Conservation (phyloP, 768 basidiomycete species). For the Xerocomellus dryophilus region DNA sequence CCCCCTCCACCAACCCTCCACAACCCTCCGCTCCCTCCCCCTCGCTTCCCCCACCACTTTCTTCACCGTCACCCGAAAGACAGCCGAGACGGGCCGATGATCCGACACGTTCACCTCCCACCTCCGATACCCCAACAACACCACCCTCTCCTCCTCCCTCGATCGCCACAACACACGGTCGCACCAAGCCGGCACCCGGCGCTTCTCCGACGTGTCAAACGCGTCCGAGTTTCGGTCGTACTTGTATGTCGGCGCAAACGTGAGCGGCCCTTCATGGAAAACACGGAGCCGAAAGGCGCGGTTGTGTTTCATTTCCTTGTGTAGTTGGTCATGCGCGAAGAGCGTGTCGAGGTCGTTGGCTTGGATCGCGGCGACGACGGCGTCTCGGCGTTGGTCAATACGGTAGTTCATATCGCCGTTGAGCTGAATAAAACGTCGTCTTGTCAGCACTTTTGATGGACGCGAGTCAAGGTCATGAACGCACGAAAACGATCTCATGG, state of each 20-base stretch:
- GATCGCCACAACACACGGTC: slow-evolving; percentile 86
- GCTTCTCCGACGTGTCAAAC: slow-evolving; percentile 89
- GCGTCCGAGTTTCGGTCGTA: slow-evolving; percentile 76
- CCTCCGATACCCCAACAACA: slow-evolving; percentile 67
- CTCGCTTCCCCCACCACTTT: slow-evolving; percentile 58
- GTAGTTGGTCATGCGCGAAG: slow-evolving; percentile 78
- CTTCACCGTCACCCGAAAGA: slow-evolving; percentile 73
- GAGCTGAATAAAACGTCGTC: slow-evolving; percentile 42
- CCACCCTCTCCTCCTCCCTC: slow-evolving; percentile 53
- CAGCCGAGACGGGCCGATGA: slow-evolving; percentile 85
- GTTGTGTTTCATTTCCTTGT: slow-evolving; percentile 85
- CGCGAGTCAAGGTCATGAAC: slow-evolving; percentile 2
- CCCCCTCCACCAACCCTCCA: slow-evolving; percentile 53
- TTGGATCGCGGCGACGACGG: slow-evolving; percentile 69
- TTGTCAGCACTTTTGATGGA: background rate
- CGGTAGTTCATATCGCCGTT: slow-evolving; percentile 98
- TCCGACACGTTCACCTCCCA: slow-evolving; percentile 89
- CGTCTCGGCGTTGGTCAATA: slow-evolving; percentile 88
- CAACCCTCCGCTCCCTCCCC: slow-evolving; percentile 51
- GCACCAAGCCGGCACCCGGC: slow-evolving; percentile 92
- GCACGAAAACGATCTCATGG: slow-evolving; percentile 88
- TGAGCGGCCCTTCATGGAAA: slow-evolving; percentile 80
- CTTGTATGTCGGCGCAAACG: slow-evolving; percentile 91
- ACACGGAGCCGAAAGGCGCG: slow-evolving; percentile 81
- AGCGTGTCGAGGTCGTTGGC: slow-evolving; percentile 63